Evolutionary conservation across 306 rosid species (phyloP), one percentile per base, ranked within the genome.

Genomic region (Lathyrus tuberosus): DNA sequence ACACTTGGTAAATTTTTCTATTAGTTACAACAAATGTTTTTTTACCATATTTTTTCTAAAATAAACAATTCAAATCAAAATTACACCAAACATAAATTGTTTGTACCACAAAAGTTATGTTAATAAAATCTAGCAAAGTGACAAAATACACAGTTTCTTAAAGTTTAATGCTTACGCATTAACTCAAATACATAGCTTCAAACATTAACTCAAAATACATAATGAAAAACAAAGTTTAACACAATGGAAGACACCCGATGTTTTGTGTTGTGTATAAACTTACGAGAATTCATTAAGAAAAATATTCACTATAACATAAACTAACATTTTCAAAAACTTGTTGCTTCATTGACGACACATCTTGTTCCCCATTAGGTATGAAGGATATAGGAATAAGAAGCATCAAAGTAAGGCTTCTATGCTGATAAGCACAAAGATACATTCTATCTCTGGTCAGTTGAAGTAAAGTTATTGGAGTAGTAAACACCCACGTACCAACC

Each of bases 361-460:
- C 92, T 80, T 86, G 97, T 84, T 87, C 99, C 80, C 97, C 88
- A 48, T 80, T 87, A 28, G 69, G 77, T 68, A 94, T 71, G 43
- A 92, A 81, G 65, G 96, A 85, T 66, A 84, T 84, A 20, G 99
- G 97, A 78, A 90, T 62, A 47, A 94, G 88, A 71, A 94, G 80
- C 68, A 94, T 66, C 71, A 91, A 74, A 35, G 96, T 94, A 68
- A 94, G 97, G 85, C 80, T 82, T 80, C 86, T 91, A 67, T 88
- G 94, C 84, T 94, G 99, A 79, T 88, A 88, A 28, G 71, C 85
- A 84, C 91, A 88, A 13, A 94, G 87, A 85, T 80, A 94, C 99
- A 94, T 89, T 79, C 76, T 87, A 81, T 94, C 95, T 74, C 70
- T 80, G 15, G 92, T 80, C 77, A 82, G 99, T 72, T 42, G 81